Evolutionary conservation across 2,329 filamentous ascomycete genomes (phyloP), one percentile per base, ranked within the genome.

Genomic region (Aspergillus udagawae): DNA sequence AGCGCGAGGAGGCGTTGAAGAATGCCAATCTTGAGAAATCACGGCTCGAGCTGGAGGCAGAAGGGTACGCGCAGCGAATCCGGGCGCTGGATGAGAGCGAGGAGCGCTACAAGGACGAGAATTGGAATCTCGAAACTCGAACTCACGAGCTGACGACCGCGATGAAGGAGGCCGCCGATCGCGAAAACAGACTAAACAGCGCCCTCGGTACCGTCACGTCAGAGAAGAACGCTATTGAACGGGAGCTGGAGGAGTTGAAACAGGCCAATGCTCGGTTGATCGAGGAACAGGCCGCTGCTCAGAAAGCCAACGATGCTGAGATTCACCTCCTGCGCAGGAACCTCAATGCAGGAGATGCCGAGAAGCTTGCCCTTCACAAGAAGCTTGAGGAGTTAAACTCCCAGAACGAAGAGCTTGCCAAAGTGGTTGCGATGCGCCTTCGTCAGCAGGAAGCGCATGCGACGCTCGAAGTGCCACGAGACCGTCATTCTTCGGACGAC

Each of bases 81-180:
- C 89, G 90, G 69, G 83, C 84, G 6, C 80, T 97, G 44, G 92
- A 97, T 66, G 94, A 99, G 75, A 96, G 90, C 71, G 94, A 99
- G 73, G 89, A 95, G 68, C 88, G 91, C 53, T 96, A 96, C 78
- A 97, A 97, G 76, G 94, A 99, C 69, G 94, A 97, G 74, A 99
- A 97, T 72, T 99, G 94, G 94, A 93, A 90, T 61, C 82, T 99
- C 41, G 94, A 99, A 74, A 96, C 92, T 0, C 90, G 92, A 66
- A 83, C 95, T 23, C 94, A 96, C 67, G 92, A 97, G 61, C 80
- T 93, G 45, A 82, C 89, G 53, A 83, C 88, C 7, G 81, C 84
- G 17, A 83, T 89, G 61, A 91, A 87, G 70, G 91, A 96, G 49
- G 84, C 89, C 1, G 80, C 86, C 14, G 92, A 94, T 69, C 88